A percentile compares a stretch with the other conserved stretches of the same genome.
These are phyloP conservation scores for Wickerhamia fluorescens DNA, from an alignment of 805 yeast species.

Conservation along the genomic window DNA sequence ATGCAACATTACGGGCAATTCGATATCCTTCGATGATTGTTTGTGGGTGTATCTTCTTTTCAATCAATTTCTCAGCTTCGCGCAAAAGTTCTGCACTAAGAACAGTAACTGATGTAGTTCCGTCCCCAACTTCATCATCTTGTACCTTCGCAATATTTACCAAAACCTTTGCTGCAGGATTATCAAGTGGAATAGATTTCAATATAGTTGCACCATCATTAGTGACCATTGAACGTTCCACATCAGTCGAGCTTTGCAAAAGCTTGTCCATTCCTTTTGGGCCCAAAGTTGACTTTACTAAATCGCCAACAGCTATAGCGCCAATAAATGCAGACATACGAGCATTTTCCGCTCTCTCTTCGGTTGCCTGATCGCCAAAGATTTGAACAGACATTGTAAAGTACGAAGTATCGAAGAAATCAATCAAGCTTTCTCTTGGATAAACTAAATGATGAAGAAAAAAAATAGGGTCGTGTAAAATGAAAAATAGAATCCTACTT, in stretches of 20 bases:
- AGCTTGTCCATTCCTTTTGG: conserved; percentile 99
- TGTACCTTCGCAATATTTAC: conserved; percentile 95
- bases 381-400: conserved; percentile 72
- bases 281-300: conserved; percentile 89
- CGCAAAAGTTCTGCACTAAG: conserved; percentile 84
- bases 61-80: conserved; percentile 90
- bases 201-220: conserved; percentile 98
- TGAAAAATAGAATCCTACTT: too few relatives aligned
- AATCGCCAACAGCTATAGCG: conserved; percentile 97
- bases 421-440: neutral
- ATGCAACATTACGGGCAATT: conserved; percentile 80
- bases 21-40: conserved; percentile 95
- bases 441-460: neutral
- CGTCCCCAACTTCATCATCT: conserved; percentile 98
- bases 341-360: conserved; percentile 97
- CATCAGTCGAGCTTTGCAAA: conserved; percentile 74
- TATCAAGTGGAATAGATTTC: conserved; percentile 88
- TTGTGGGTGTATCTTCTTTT: conserved; percentile 93
- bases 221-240: conserved; percentile 71
- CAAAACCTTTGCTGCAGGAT: conserved; percentile 94
- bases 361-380: conserved; percentile 95
- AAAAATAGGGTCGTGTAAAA: neutral
- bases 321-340: conserved; percentile 96
- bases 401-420: neutral
- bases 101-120: conserved; percentile 94